Conservation (phyloP, 2,329 filamentous ascomycete species). For the Sordariomycetes sp. region DNA sequence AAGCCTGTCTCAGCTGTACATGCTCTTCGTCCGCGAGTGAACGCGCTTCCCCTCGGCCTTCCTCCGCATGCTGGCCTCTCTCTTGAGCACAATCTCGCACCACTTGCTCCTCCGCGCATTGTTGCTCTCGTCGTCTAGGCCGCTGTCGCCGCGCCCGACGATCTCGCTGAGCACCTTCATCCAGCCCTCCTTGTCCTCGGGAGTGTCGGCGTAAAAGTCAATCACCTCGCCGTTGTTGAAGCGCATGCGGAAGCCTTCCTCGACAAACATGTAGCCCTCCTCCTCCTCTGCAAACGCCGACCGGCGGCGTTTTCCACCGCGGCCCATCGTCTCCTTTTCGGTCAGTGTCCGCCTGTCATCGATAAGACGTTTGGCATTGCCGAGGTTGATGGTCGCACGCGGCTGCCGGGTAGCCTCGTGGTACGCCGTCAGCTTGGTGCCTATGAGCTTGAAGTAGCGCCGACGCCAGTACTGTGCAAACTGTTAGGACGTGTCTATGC, state of each 20-base stretch:
- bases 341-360: slow-evolving; percentile 80
- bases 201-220: slow-evolving; percentile 92
- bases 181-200: slow-evolving; percentile 84
- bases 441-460: slow-evolving; percentile 89
- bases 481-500: slow-evolving; percentile 24
- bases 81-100: slow-evolving; percentile 57
- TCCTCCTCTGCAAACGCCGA: slow-evolving; percentile 97
- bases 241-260: slow-evolving; percentile 96
- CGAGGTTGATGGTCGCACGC: slow-evolving; percentile 90
- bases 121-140: slow-evolving; percentile 29
- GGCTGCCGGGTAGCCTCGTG: slow-evolving; percentile 94
- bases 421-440: slow-evolving; percentile 86
- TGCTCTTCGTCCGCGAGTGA: slow-evolving; percentile 49
- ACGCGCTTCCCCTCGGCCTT: slow-evolving; percentile 39
- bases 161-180: slow-evolving; percentile 77
- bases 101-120: slow-evolving; percentile 45
- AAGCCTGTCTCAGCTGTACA: slow-evolving; percentile 27
- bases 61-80: slow-evolving; percentile 48
- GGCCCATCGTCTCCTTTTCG: slow-evolving; percentile 71
- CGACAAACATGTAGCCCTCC: slow-evolving; percentile 98
- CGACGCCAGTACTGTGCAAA: slow-evolving; percentile 79
- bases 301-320: slow-evolving; percentile 70
- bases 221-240: slow-evolving; percentile 98
- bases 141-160: slow-evolving; percentile 41
- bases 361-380: slow-evolving; percentile 85